A percentile compares a stretch with the other conserved stretches of the same genome.
These are phyloP conservation scores for Triglochin maritima DNA, from an alignment of 106 monocot species.

Conservation along the genomic window DNA sequence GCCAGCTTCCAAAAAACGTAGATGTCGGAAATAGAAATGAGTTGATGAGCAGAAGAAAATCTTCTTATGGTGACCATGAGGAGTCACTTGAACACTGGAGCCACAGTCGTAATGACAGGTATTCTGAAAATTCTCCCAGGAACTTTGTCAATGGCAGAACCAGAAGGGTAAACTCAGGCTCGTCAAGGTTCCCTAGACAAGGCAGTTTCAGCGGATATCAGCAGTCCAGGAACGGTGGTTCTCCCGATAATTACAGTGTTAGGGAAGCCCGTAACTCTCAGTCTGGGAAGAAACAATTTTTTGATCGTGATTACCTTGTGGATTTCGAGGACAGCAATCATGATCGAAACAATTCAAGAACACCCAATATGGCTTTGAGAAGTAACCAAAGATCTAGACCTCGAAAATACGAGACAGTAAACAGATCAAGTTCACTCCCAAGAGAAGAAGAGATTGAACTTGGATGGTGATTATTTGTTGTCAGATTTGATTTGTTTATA, in stretches of 20 bases:
- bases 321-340: background rate
- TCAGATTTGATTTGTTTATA: too few relatives aligned
- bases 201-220: background rate
- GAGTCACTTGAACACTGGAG: background rate
- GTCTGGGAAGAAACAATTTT: background rate
- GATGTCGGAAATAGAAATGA: slow-evolving; percentile 5
- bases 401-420: background rate
- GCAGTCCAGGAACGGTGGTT: background rate
- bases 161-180: background rate
- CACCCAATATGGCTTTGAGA: background rate
- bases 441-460: too few relatives aligned
- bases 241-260: background rate
- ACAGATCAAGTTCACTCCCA: too few relatives aligned
- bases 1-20: slow-evolving; percentile 3
- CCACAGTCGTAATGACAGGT: background rate
- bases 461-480: too few relatives aligned
- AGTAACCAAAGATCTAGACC: slow-evolving; percentile 1
- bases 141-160: background rate
- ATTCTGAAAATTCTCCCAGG: background rate
- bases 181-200: background rate
- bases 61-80: background rate
- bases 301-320: background rate
- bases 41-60: background rate
- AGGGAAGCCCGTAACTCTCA: background rate
- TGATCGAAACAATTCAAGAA: background rate